A percentile compares a stretch with the other conserved stretches of the same genome.
phyloP scores from a whole-genome alignment of 2,329 filamentous ascomycete genomes.

The Chrysoporthe puriensis region DNA sequence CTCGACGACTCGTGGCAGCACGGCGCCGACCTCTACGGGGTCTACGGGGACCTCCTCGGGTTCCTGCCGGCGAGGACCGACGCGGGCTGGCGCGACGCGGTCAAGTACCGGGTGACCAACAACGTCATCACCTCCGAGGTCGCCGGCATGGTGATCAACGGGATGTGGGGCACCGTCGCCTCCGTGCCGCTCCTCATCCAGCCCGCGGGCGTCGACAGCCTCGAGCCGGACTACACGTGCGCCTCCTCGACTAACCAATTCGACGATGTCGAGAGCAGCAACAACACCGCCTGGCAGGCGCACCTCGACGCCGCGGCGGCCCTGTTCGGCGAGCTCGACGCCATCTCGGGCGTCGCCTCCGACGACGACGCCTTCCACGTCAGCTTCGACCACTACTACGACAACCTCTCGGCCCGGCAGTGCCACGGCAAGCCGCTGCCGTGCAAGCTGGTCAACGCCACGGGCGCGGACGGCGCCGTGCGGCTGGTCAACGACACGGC shows the following conservation, averaged over 20 bases:
- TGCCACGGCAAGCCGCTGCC: slow-evolving; percentile 76
- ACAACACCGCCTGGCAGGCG: slow-evolving; percentile 59
- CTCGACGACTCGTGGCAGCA: slow-evolving; percentile 75
- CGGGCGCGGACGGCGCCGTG: slow-evolving; percentile 38
- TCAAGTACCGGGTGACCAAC: slow-evolving; percentile 75
- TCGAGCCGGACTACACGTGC: slow-evolving; percentile 76
- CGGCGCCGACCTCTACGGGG: slow-evolving; percentile 74
- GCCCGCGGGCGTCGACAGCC: slow-evolving; percentile 65
- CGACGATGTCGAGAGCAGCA: slow-evolving; percentile 46
- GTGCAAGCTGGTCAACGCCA: slow-evolving; percentile 55
- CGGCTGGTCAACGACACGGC: slow-evolving; percentile 44
- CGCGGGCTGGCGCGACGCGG: slow-evolving; percentile 45
- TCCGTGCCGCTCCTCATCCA: slow-evolving; percentile 54
- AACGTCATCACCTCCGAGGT: slow-evolving; percentile 85
- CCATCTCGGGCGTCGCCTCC: slow-evolving; percentile 66
- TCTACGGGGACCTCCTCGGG: slow-evolving; percentile 70
- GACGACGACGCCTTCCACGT: slow-evolving; percentile 66
- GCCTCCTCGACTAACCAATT: slow-evolving; percentile 50
- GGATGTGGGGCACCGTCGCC: slow-evolving; percentile 61
- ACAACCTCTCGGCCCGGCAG: slow-evolving; percentile 78
- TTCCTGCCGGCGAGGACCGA: slow-evolving; percentile 63
- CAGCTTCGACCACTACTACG: slow-evolving; percentile 81
- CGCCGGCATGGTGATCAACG: slow-evolving; percentile 72
- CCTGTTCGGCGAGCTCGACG: slow-evolving; percentile 66
- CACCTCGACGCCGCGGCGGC: slow-evolving; percentile 62